phyloP scores from a whole-genome alignment of 192 early-diverging fungal genomes.

The Globomyces pollinis-pini region DNA sequence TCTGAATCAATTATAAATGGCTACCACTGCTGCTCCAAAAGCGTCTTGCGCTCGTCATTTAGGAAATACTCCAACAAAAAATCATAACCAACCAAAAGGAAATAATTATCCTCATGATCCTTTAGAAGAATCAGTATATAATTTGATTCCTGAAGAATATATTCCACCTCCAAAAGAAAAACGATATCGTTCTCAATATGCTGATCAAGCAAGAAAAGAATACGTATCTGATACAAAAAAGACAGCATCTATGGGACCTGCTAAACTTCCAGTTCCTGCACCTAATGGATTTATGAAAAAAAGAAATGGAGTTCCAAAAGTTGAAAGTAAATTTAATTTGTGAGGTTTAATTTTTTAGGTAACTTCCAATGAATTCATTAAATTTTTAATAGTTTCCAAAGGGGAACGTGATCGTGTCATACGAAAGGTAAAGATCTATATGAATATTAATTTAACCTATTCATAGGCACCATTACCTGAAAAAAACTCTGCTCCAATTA shows the following conservation, averaged over 20 bases:
- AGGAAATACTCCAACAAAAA: too few relatives aligned
- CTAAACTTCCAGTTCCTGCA: slow-evolving; percentile 25
- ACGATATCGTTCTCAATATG: slow-evolving; percentile 36
- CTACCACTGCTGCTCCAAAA: too few relatives aligned
- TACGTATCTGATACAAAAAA: slow-evolving; percentile 28
- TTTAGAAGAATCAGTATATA: slow-evolving; percentile 43
- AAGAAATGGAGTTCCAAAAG: slow-evolving; percentile 31
- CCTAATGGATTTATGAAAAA: slow-evolving; percentile 37
- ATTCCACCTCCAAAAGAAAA: slow-evolving; percentile 26
- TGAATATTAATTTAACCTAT: too few relatives aligned
- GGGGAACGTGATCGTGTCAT: slow-evolving; percentile 30
- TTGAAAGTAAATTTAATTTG: slow-evolving; percentile 3
- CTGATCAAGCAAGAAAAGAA: slow-evolving; percentile 34
- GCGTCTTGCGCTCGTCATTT: too few relatives aligned
- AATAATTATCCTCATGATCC: slow-evolving; percentile 31
- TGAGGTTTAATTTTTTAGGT: too few relatives aligned
- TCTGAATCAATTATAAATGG: too few relatives aligned
- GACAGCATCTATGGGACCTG: slow-evolving; percentile 45
- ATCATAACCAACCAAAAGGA: too few relatives aligned
- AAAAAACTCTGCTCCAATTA: slow-evolving; percentile 17
- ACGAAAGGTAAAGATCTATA: too few relatives aligned
- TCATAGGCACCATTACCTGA: slow-evolving; percentile 42
- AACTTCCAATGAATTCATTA: neutral
- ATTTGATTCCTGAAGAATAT: slow-evolving; percentile 36
- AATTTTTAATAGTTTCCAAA: slow-evolving; percentile 14